phyloP scores from a whole-genome alignment of 331 rosid genomes.

The Erythrophleum ivorense region DNA sequence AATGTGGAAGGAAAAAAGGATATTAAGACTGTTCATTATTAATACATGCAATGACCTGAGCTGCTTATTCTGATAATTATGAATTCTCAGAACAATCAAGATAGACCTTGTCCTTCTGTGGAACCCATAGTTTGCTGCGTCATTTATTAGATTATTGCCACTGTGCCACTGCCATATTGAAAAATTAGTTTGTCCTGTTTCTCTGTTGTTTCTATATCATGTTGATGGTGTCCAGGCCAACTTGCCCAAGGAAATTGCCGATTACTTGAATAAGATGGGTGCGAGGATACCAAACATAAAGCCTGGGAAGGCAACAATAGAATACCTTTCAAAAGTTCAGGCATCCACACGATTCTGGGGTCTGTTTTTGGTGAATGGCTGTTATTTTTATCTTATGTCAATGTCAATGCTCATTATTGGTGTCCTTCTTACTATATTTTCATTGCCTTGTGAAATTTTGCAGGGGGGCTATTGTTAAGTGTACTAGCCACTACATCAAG shows the following conservation, averaged over 20 bases:
- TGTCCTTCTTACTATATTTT: constrained; percentile 27
- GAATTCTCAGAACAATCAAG: constrained; percentile 14
- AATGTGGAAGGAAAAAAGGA: constrained; percentile 2
- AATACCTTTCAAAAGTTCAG: constrained; percentile 93
- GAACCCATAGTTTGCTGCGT: constrained; percentile 22
- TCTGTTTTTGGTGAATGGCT: constrained; percentile 43
- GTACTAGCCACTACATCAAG: constrained; percentile 91
- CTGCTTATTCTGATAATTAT: constrained; percentile 21
- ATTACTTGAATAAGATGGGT: constrained; percentile 98
- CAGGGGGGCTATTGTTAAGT: constrained; percentile 91
- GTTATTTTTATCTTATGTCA: constrained; percentile 24
- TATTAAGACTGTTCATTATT: not conserved
- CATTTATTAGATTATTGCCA: not conserved
- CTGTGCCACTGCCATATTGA: not conserved
- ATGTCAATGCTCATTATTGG: not conserved
- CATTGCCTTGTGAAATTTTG: constrained; percentile 39
- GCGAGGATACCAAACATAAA: constrained; percentile 92
- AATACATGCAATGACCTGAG: constrained; percentile 19
- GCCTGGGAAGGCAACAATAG: constrained; percentile 97
- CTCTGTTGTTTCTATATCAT: constrained; percentile 20
- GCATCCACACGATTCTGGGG: constrained; percentile 99
- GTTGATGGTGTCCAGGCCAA: constrained; percentile 74
- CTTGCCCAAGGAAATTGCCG: constrained; percentile 98
- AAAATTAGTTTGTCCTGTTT: constrained; percentile 24
- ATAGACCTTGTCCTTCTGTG: constrained; percentile 4